phyloP scores from a whole-genome alignment of 2,329 filamentous ascomycete species.

The Lasiodiplodia gonubiensis region DNA sequence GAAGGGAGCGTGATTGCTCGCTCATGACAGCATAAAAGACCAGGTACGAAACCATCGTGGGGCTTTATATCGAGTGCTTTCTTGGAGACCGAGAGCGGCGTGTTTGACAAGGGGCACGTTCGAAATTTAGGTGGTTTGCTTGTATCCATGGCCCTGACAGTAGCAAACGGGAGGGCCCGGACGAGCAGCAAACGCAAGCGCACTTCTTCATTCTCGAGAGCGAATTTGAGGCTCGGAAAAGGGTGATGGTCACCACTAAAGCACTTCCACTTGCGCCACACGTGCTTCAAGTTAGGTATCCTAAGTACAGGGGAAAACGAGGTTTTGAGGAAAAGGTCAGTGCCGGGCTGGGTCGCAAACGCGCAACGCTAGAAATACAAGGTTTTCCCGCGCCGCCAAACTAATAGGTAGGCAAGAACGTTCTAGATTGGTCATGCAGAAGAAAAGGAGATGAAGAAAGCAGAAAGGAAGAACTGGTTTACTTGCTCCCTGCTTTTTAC shows the following conservation, averaged over 20 bases:
- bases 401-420: slow-evolving; percentile 14
- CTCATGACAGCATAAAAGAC: background rate
- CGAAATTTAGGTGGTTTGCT: slow-evolving; percentile 17
- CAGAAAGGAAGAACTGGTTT: slow-evolving; percentile 10
- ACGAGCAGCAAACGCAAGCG: slow-evolving; percentile 18
- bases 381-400: slow-evolving; percentile 23
- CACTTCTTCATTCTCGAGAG: slow-evolving; percentile 15
- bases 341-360: slow-evolving; percentile 18
- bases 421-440: slow-evolving; percentile 27
- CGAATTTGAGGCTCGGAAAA: background rate
- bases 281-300: slow-evolving; percentile 28
- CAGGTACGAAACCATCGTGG: background rate
- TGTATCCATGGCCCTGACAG: background rate
- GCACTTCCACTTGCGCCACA: slow-evolving; percentile 25
- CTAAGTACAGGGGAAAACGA: slow-evolving; percentile 24
- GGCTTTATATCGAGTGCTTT: slow-evolving; percentile 11
- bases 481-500: slow-evolving; percentile 49
- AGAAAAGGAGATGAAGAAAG: background rate
- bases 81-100: background rate
- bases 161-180: slow-evolving; percentile 15
- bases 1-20: background rate
- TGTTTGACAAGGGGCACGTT: background rate
- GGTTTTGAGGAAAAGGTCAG: slow-evolving; percentile 10
- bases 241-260: slow-evolving; percentile 12
- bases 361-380: slow-evolving; percentile 28